Evolutionary conservation across 2,329 filamentous ascomycete genomes (phyloP).

Genomic region (Penicillium aurantiogriseum): DNA sequence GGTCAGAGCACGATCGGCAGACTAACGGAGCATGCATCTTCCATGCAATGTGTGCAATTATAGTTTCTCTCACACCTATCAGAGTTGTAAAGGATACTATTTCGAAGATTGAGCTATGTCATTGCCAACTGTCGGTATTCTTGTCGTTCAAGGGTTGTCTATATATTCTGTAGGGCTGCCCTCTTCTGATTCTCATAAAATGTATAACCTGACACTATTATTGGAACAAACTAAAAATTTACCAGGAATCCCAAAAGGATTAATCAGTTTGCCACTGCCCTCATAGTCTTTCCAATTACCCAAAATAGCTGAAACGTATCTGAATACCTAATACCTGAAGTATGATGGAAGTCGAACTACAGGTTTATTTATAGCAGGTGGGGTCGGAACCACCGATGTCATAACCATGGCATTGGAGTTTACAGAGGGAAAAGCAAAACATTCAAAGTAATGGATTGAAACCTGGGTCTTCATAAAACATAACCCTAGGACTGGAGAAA

Average conservation of each 20-base stretch:
- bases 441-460: background rate
- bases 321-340: too few relatives aligned
- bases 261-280: background rate
- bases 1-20: slow-evolving; percentile 14
- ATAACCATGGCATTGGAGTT: slow-evolving; percentile 11
- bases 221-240: background rate
- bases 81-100: slow-evolving; percentile 1
- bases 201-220: background rate
- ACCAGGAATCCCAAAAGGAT: too few relatives aligned
- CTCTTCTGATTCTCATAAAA: background rate
- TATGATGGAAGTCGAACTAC: background rate
- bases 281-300: background rate
- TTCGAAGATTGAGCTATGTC: slow-evolving; percentile 1
- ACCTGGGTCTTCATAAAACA: background rate
- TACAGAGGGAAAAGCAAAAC: background rate
- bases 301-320: background rate
- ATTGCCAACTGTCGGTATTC: background rate
- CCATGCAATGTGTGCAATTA: slow-evolving; percentile 13
- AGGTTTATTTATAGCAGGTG: slow-evolving; percentile 9
- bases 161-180: background rate
- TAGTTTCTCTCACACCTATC: slow-evolving; percentile 14
- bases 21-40: slow-evolving; percentile 6
- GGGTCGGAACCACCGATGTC: slow-evolving; percentile 15
- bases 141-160: background rate
- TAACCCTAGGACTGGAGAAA: background rate